Conservation (phyloP, 345 rosid genomes). For the Moricandia arvensis region DNA sequence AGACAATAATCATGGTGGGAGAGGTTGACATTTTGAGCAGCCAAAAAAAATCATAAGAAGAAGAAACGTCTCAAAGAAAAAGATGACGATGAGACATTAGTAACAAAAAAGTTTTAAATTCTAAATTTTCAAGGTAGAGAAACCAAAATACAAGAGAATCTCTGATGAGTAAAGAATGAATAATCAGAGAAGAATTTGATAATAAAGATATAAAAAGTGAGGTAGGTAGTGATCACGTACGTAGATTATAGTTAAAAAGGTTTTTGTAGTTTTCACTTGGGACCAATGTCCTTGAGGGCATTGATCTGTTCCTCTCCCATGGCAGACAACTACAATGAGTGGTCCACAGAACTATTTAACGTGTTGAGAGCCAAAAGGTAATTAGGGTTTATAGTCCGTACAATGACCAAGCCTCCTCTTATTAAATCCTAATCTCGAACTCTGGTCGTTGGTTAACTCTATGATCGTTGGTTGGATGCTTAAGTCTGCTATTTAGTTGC, state of each 20-base stretch:
- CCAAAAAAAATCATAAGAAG: neutral
- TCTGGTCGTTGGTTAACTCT: too few relatives aligned
- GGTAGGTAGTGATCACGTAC: neutral
- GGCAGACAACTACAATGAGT: constrained; percentile 32
- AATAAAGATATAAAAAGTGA: neutral
- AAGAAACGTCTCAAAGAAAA: neutral
- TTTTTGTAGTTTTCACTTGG: constrained; percentile 34
- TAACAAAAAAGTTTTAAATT: neutral
- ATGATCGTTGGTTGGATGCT: too few relatives aligned
- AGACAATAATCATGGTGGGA: constrained; percentile 16
- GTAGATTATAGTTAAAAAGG: constrained; percentile 20
- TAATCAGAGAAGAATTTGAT: neutral
- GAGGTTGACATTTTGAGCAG: neutral
- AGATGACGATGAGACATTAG: neutral
- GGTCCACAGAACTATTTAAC: too few relatives aligned
- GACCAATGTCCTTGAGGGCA: constrained; percentile 71
- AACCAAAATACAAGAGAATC: neutral
- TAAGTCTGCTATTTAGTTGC: too few relatives aligned
- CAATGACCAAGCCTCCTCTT: too few relatives aligned
- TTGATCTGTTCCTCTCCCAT: constrained; percentile 90
- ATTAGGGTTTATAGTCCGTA: too few relatives aligned
- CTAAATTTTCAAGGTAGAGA: neutral
- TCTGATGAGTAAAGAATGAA: too few relatives aligned
- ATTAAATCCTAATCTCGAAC: too few relatives aligned
- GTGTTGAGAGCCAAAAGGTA: too few relatives aligned